These are phyloP conservation scores for Sclerotinia glacialis DNA, from an alignment of 2,329 filamentous ascomycete species.

Conservation along the genomic window DNA sequence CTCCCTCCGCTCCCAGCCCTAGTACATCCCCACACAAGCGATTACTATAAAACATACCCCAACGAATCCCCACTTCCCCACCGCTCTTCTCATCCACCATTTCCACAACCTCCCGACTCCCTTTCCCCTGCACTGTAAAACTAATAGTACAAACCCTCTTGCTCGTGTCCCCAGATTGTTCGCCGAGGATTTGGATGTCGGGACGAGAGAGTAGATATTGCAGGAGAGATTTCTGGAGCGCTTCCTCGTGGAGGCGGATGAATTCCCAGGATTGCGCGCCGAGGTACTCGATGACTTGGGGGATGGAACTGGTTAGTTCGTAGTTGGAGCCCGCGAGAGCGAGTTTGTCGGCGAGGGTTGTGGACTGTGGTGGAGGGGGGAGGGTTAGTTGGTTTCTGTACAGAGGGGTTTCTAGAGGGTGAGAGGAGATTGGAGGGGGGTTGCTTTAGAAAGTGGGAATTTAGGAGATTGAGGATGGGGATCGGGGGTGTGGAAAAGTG, in stretches of 20 bases:
- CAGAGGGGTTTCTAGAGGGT: too few species aligned
- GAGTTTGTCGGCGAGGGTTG: conserved; percentile 63
- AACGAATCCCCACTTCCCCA: conserved; percentile 57
- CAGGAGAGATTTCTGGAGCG: conserved; percentile 57
- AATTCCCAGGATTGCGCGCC: conserved; percentile 47
- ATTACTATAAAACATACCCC: conserved; percentile 68
- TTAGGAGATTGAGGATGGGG: too few species aligned
- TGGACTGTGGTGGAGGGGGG: conserved; percentile 31
- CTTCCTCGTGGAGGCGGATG: conserved; percentile 58
- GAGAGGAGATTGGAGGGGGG: too few species aligned
- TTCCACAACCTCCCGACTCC: conserved; percentile 58
- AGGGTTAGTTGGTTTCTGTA: too few species aligned
- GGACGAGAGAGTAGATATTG: conserved; percentile 53
- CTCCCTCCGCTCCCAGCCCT: conserved; percentile 56
- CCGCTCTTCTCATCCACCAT: conserved; percentile 56
- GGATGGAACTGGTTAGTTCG: conserved; percentile 63
- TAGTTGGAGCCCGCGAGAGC: conserved; percentile 68
- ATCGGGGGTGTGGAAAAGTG: too few species aligned
- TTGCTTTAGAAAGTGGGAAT: too few species aligned
- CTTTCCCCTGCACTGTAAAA: conserved; percentile 58
- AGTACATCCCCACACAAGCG: conserved; percentile 59
- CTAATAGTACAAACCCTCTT: conserved; percentile 64
- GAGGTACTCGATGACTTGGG: conserved; percentile 62
- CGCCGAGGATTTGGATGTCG: conserved; percentile 59
- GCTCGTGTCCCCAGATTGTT: conserved; percentile 46